phyloP scores from a whole-genome alignment of 306 rosid species.

The Argentina anserina region DNA sequence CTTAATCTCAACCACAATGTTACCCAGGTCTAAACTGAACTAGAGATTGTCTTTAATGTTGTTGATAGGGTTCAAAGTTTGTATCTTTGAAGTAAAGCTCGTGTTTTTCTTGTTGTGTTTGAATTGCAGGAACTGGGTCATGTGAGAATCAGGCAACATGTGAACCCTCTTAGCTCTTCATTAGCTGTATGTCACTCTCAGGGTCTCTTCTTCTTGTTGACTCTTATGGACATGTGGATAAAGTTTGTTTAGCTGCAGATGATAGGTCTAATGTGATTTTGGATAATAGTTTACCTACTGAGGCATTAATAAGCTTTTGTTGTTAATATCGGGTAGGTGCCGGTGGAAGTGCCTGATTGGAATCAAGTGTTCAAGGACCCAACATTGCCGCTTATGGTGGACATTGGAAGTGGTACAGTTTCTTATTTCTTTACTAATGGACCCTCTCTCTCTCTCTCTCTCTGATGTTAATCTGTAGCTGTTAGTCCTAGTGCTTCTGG shows the following conservation, averaged over 20 bases:
- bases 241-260: not conserved
- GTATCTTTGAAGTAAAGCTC: not conserved
- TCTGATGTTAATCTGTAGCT: not conserved
- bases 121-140: too few species aligned
- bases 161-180: conserved; percentile 75
- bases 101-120: too few species aligned
- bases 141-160: conserved; percentile 95
- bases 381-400: conserved; percentile 81
- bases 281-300: not conserved
- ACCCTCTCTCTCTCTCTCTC: conserved; percentile 1
- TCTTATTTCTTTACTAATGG: not conserved
- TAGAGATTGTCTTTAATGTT: too few species aligned
- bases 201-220: conserved; percentile 11
- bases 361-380: conserved; percentile 74
- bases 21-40: conserved; percentile 29
- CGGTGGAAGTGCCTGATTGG: conserved; percentile 77
- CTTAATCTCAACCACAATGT: conserved; percentile 64
- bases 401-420: conserved; percentile 79
- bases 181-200: conserved; percentile 56
- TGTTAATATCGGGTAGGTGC: conserved; percentile 37
- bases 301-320: not conserved
- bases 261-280: not conserved
- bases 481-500: not conserved
- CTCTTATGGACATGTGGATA: not conserved
- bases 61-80: too few species aligned